Evolutionary conservation across 371 early-diverging fungal genomes (phyloP).

Genomic region (Rhizopus delemar): DNA sequence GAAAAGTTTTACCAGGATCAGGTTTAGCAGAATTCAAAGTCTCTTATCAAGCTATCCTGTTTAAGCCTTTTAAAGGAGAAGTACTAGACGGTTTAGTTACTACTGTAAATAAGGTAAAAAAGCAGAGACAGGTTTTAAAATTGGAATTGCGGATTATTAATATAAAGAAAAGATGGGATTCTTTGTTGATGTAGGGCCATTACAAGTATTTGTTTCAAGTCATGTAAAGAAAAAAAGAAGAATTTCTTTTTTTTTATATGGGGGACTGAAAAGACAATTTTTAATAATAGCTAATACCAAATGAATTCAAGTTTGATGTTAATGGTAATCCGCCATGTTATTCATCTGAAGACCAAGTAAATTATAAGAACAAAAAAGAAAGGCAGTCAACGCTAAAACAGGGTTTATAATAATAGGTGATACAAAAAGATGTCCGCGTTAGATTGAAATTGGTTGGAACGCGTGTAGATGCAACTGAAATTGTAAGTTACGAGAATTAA

Average conservation of each 20-base stretch:
- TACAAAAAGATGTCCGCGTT: constrained; percentile 87
- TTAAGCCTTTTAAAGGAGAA: constrained; percentile 97
- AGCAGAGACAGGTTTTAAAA: constrained; percentile 1
- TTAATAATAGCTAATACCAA: constrained; percentile 76
- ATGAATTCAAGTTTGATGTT: constrained; percentile 87
- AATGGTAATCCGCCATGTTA: constrained; percentile 86
- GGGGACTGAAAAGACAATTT: neutral
- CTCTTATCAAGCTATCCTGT: constrained; percentile 95
- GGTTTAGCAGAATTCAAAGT: constrained; percentile 95
- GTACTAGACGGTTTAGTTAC: constrained; percentile 96
- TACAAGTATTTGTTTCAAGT: constrained; percentile 94
- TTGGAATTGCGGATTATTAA: neutral
- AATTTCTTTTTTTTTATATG: neutral
- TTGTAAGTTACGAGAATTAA: constrained; percentile 60
- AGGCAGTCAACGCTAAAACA: too few relatives aligned
- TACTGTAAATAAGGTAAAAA: constrained; percentile 86
- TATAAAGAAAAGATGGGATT: constrained; percentile 81
- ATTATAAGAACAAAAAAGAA: neutral
- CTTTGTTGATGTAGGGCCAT: constrained; percentile 96
- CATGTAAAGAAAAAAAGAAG: constrained; percentile 57
- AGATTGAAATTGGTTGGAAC: constrained; percentile 94
- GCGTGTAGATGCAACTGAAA: constrained; percentile 91
- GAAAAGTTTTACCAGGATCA: constrained; percentile 82
- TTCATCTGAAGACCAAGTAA: constrained; percentile 80
- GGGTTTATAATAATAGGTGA: constrained; percentile 49